A percentile compares a stretch with the other conserved stretches of the same genome.
These are phyloP conservation scores for Candida dubliniensis DNA, from an alignment of 1,139 yeast species.

Conservation along the genomic window DNA sequence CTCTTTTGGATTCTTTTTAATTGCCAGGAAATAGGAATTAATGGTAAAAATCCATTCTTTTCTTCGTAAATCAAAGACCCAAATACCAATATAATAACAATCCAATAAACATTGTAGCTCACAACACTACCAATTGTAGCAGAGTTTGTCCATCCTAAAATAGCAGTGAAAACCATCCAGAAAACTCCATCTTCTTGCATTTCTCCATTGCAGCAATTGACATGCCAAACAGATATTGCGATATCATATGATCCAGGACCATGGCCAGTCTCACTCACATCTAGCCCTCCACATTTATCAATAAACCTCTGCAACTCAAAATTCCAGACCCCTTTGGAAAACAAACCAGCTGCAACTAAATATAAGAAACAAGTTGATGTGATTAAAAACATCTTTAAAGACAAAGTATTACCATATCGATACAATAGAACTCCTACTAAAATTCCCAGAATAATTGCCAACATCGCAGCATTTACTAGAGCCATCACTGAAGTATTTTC, in stretches of 20 bases:
- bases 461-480: constrained; percentile 29
- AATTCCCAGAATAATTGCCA: constrained; percentile 35
- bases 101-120: constrained; percentile 41
- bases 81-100: constrained; percentile 26
- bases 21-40: constrained; percentile 58
- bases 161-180: constrained; percentile 48
- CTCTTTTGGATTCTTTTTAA: constrained; percentile 51
- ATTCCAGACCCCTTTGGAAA: constrained; percentile 49
- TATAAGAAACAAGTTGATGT: constrained; percentile 43
- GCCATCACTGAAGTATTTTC: constrained; percentile 39
- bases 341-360: constrained; percentile 46
- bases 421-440: constrained; percentile 38
- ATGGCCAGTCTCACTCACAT: constrained; percentile 49
- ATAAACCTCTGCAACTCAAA: constrained; percentile 45
- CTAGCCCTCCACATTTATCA: constrained; percentile 43
- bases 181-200: constrained; percentile 44
- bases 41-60: constrained; percentile 32
- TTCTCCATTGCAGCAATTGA: constrained; percentile 48
- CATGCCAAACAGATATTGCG: constrained; percentile 36
- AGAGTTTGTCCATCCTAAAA: constrained; percentile 51
- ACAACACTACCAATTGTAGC: constrained; percentile 49
- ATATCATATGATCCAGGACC: constrained; percentile 51
- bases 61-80: constrained; percentile 33
- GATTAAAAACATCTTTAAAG: constrained; percentile 43
- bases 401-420: constrained; percentile 43